phyloP scores from a whole-genome alignment of 441 rosid genomes.

The Populus hybrid region DNA sequence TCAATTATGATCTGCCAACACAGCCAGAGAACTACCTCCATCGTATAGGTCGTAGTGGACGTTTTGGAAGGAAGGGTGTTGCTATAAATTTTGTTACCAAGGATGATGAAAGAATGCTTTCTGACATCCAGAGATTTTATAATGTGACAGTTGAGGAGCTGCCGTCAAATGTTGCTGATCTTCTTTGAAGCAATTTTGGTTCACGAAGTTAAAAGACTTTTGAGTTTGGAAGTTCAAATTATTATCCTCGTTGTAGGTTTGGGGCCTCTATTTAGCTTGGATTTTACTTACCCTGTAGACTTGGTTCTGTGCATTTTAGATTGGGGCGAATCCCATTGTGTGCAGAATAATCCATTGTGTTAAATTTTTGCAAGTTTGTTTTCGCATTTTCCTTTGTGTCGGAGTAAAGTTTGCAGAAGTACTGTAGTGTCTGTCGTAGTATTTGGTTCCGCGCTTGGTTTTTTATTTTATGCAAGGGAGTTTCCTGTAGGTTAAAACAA shows the following conservation, averaged over 20 bases:
- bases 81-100: too few species aligned
- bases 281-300: not conserved
- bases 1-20: too few species aligned
- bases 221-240: not conserved
- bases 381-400: not conserved
- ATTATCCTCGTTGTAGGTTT: not conserved
- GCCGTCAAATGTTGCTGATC: too few species aligned
- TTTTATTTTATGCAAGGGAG: not conserved
- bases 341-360: not conserved
- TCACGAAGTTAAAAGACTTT: not conserved
- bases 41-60: too few species aligned
- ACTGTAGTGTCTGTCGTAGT: not conserved
- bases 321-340: not conserved
- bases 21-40: too few species aligned
- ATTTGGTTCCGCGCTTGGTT: not conserved
- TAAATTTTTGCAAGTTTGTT: not conserved
- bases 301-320: not conserved
- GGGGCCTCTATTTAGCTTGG: not conserved
- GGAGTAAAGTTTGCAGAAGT: not conserved
- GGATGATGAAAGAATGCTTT: too few species aligned
- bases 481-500: not conserved
- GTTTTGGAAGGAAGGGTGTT: too few species aligned
- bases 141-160: too few species aligned
- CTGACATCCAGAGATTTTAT: too few species aligned
- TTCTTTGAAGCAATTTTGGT: not conserved